Evolutionary conservation across 495 filamentous ascomycete genomes (phyloP).

Genomic region (Tuber microsphaerosporum): DNA sequence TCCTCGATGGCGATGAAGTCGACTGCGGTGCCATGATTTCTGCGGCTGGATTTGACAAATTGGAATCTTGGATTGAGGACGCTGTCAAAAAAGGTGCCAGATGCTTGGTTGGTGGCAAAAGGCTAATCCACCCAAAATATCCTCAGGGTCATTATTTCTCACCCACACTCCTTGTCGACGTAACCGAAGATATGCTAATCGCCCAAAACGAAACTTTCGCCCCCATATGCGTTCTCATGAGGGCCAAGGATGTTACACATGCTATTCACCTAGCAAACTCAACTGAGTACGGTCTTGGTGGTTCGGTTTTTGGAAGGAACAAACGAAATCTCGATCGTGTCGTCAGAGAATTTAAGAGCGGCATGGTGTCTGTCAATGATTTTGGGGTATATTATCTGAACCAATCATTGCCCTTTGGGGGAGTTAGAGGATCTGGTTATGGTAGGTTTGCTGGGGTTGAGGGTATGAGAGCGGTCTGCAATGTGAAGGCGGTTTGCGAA

Average conservation of each 20-base stretch:
- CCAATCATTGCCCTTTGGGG: slow-evolving; percentile 79
- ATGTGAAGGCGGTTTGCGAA: slow-evolving; percentile 74
- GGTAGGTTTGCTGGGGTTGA: slow-evolving; percentile 89
- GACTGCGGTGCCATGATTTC: slow-evolving; percentile 93
- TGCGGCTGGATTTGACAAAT: slow-evolving; percentile 56
- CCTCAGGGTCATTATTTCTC: slow-evolving; percentile 80
- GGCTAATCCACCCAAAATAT: slow-evolving; percentile 60
- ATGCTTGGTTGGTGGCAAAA: slow-evolving; percentile 73
- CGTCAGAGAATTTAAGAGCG: slow-evolving; percentile 62
- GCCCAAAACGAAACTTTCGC: slow-evolving; percentile 88
- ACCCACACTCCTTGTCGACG: slow-evolving; percentile 82
- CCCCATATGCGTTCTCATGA: slow-evolving; percentile 78
- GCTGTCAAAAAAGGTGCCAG: slow-evolving; percentile 71
- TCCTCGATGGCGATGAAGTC: slow-evolving; percentile 54
- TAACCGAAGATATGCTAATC: slow-evolving; percentile 70
- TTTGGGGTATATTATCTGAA: slow-evolving; percentile 89
- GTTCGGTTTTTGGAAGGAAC: slow-evolving; percentile 67
- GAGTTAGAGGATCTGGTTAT: slow-evolving; percentile 78
- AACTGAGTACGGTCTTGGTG: slow-evolving; percentile 68
- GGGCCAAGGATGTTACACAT: slow-evolving; percentile 53
- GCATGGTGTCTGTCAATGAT: slow-evolving; percentile 91
- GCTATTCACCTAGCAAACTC: slow-evolving; percentile 69
- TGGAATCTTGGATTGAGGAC: slow-evolving; percentile 65
- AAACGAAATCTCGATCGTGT: slow-evolving; percentile 53
- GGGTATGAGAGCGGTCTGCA: slow-evolving; percentile 74